Evolutionary conservation across 2,329 filamentous ascomycete genomes (phyloP).

Genomic region (Trichoderma asperellum): DNA sequence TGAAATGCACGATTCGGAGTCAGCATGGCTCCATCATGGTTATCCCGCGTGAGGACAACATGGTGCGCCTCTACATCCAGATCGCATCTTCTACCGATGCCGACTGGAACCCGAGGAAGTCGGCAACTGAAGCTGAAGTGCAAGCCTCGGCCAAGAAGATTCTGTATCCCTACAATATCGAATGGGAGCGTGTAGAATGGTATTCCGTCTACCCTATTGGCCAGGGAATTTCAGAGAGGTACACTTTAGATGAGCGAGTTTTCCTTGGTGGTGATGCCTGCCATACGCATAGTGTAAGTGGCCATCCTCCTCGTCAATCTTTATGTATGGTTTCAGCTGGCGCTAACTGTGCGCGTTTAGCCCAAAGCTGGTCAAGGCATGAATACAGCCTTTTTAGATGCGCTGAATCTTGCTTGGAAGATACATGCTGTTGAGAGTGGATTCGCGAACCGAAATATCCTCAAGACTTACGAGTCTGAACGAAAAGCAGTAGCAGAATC

Average conservation of each 20-base stretch:
- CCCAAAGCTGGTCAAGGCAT: constrained; percentile 80
- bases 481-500: constrained; percentile 83
- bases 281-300: constrained; percentile 72
- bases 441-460: constrained; percentile 73
- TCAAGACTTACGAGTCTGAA: constrained; percentile 86
- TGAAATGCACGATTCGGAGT: constrained; percentile 38
- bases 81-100: constrained; percentile 64
- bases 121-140: constrained; percentile 66
- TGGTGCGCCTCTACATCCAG: constrained; percentile 18
- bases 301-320: not conserved
- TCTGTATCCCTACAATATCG: constrained; percentile 67
- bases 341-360: constrained; percentile 49
- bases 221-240: constrained; percentile 70
- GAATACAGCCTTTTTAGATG: constrained; percentile 80
- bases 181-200: constrained; percentile 72
- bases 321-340: constrained; percentile 41
- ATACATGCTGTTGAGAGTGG: constrained; percentile 87
- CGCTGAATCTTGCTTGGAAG: constrained; percentile 93
- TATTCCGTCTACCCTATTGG: constrained; percentile 78
- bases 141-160: constrained; percentile 68
- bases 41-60: constrained; percentile 12
- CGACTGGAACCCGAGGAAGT: constrained; percentile 64
- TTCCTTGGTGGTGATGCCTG: constrained; percentile 80
- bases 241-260: constrained; percentile 69
- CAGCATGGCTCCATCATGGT: constrained; percentile 6